Conservation (phyloP, 305 asterid genomes). For the Fraxinus dipetala region DNA sequence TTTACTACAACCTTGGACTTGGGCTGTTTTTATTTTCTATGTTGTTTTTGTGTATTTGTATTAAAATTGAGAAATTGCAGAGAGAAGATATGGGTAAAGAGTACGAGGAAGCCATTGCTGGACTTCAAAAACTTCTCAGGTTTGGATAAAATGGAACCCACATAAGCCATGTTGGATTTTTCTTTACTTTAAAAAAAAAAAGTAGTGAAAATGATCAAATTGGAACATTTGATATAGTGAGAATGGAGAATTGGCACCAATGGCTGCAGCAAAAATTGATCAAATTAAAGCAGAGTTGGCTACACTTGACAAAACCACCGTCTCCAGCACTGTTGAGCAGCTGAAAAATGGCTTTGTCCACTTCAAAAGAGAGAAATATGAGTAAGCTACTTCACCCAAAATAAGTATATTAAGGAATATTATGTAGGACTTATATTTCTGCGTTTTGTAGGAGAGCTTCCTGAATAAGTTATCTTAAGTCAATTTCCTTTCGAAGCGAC, state of each 20-base stretch:
- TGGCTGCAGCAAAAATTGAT: conserved; percentile 66
- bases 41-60: not conserved
- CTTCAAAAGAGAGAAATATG: conserved; percentile 84
- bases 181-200: not conserved
- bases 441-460: not conserved
- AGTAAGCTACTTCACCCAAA: conserved; percentile 41
- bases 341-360: conserved; percentile 70
- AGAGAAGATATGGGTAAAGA: conserved; percentile 77
- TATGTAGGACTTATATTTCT: not conserved
- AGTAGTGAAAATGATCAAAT: not conserved
- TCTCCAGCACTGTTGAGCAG: conserved; percentile 49
- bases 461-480: too few species aligned
- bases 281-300: conserved; percentile 64
- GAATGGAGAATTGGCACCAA: conserved; percentile 69
- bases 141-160: conserved; percentile 19
- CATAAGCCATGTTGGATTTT: not conserved
- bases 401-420: not conserved
- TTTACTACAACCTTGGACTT: not conserved
- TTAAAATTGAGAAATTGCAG: conserved; percentile 39
- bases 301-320: conserved; percentile 39
- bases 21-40: not conserved
- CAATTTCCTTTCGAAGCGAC: not conserved
- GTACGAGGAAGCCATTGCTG: conserved; percentile 78
- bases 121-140: conserved; percentile 84
- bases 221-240: conserved; percentile 46